phyloP scores from a whole-genome alignment of 345 rosid species.

The Zanthoxylum bungeanum region DNA sequence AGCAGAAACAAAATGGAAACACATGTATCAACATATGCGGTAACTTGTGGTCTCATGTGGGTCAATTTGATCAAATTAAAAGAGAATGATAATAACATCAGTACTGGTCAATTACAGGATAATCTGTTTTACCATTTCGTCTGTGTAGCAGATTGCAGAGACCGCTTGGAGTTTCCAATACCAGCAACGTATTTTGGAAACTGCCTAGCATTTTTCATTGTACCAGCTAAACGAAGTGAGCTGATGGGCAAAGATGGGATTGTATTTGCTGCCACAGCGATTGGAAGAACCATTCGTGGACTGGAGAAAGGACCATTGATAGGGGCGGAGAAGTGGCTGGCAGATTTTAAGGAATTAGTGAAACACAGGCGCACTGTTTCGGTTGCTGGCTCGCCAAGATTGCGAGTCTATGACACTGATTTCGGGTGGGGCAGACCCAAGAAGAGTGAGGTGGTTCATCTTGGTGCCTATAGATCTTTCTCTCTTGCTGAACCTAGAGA shows the following conservation, averaged over 20 bases:
- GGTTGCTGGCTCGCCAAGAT: slow-evolving; percentile 34
- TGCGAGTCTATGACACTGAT: slow-evolving; percentile 18
- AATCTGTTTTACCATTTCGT: slow-evolving; percentile 12
- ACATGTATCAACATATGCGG: slow-evolving; percentile 29
- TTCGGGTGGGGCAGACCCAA: slow-evolving; percentile 30
- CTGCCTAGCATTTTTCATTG: slow-evolving; percentile 28
- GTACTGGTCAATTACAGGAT: not conserved
- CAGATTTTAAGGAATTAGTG: slow-evolving; percentile 10
- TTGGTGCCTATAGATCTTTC: slow-evolving; percentile 15
- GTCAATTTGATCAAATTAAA: slow-evolving; percentile 23
- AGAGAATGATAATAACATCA: not conserved
- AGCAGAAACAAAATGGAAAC: not conserved
- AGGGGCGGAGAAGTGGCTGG: slow-evolving; percentile 21
- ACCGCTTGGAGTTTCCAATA: slow-evolving; percentile 20
- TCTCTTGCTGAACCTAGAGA: slow-evolving; percentile 17
- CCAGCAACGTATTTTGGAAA: slow-evolving; percentile 44
- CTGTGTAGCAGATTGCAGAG: slow-evolving; percentile 25
- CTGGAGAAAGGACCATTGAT: slow-evolving; percentile 15
- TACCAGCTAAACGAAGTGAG: slow-evolving; percentile 24
- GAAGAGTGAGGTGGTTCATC: slow-evolving; percentile 17
- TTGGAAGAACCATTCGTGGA: slow-evolving; percentile 18
- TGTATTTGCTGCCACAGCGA: slow-evolving; percentile 20
- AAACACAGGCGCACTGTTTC: slow-evolving; percentile 13
- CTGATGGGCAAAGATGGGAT: slow-evolving; percentile 32
- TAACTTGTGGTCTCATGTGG: slow-evolving; percentile 37